These are phyloP conservation scores for Colletotrichum echinochloae DNA, from an alignment of 2,329 filamentous ascomycete species.

Conservation along the genomic window DNA sequence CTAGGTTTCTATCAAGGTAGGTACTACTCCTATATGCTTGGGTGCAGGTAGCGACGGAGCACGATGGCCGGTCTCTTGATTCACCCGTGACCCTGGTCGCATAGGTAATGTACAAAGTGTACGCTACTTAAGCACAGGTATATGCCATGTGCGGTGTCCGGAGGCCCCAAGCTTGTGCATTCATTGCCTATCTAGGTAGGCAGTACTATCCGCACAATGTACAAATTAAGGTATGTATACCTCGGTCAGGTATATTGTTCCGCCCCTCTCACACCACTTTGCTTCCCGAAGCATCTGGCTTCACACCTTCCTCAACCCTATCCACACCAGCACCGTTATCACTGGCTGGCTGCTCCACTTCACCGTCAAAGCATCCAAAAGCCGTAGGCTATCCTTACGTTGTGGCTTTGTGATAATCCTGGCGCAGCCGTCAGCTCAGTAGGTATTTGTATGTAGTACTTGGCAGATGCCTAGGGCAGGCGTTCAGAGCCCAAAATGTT, in stretches of 20 bases:
- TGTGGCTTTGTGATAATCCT: conserved; percentile 2
- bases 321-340: background rate
- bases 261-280: conserved; percentile 28
- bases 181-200: too few relatives aligned
- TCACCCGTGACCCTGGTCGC: background rate
- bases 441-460: too few relatives aligned
- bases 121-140: too few relatives aligned
- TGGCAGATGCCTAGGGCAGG: too few relatives aligned
- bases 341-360: conserved; percentile 21
- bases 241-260: background rate
- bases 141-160: background rate
- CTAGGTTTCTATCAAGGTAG: too few relatives aligned
- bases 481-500: too few relatives aligned
- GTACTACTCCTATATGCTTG: too few relatives aligned
- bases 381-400: conserved; percentile 1
- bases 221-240: too few relatives aligned
- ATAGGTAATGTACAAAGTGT: background rate
- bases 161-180: too few relatives aligned
- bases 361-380: conserved; percentile 12
- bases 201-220: too few relatives aligned
- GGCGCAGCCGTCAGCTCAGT: conserved; percentile 13
- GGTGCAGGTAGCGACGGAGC: too few relatives aligned
- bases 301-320: conserved; percentile 6
- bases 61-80: background rate
- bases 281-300: conserved; percentile 18